Percentiles rank a stretch among this genome's conserved stretches.
These are phyloP conservation scores for Bruguiera hainesii DNA, from an alignment of 441 rosid species.

Conservation along the genomic window DNA sequence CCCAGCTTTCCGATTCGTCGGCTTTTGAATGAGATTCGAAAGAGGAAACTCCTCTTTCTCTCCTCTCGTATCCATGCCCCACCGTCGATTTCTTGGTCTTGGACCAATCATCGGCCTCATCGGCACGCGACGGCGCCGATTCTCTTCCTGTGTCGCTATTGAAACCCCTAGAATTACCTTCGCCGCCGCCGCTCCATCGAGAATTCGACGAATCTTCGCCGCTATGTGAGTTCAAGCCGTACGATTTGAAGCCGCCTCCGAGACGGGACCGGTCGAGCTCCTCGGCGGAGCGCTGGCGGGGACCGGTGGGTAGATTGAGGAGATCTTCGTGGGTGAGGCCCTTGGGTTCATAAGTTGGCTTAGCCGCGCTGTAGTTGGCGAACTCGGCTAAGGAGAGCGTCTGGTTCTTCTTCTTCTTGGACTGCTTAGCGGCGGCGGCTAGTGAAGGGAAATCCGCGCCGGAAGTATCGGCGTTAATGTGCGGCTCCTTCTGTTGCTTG, in stretches of 20 bases:
- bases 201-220: constrained; percentile 51
- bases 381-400: constrained; percentile 64
- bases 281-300: constrained; percentile 75
- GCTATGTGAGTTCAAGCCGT: constrained; percentile 42
- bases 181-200: constrained; percentile 42
- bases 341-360: constrained; percentile 17
- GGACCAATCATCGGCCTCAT: constrained; percentile 85
- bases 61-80: constrained; percentile 18
- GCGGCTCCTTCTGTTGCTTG: constrained; percentile 26
- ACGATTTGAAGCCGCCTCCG: constrained; percentile 76
- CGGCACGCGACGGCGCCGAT: constrained; percentile 65
- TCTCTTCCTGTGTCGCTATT: constrained; percentile 42
- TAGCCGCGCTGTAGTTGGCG: constrained; percentile 26
- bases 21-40: constrained; percentile 86
- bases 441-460: constrained; percentile 58
- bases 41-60: constrained; percentile 35
- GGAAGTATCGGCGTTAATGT: constrained; percentile 1
- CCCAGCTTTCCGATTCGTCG: constrained; percentile 84
- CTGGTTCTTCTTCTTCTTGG: constrained; percentile 71
- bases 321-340: constrained; percentile 58
- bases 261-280: constrained; percentile 72
- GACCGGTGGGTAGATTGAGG: constrained; percentile 69
- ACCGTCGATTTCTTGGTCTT: constrained; percentile 49
- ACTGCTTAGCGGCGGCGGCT: constrained; percentile 52
- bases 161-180: constrained; percentile 43